Conservation (phyloP, 768 basidiomycete species). For the Trametes cingulata region DNA sequence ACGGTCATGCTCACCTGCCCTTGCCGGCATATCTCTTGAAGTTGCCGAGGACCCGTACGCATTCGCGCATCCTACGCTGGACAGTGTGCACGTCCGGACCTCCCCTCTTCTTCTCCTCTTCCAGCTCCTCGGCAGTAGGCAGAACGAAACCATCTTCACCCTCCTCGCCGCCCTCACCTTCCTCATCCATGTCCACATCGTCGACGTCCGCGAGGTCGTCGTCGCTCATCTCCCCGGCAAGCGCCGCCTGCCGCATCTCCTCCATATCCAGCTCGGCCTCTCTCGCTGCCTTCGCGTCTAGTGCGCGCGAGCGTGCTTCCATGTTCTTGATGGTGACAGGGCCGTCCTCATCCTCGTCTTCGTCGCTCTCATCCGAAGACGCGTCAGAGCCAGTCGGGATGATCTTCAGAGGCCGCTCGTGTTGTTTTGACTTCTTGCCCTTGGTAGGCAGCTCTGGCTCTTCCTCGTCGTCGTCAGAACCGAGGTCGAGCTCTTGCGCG, state of each 20-base stretch:
- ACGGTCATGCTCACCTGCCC: conserved; percentile 54
- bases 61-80: conserved; percentile 78
- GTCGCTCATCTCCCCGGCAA: conserved; percentile 47
- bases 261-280: conserved; percentile 71
- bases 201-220: conserved; percentile 49
- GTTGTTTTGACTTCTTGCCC: conserved; percentile 55
- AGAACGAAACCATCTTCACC: conserved; percentile 58
- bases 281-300: conserved; percentile 65
- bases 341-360: conserved; percentile 46
- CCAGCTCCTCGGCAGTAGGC: conserved; percentile 71
- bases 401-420: conserved; percentile 47
- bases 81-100: conserved; percentile 75
- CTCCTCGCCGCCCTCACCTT: conserved; percentile 38
- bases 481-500: conserved; percentile 63
- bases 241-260: conserved; percentile 60
- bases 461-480: conserved; percentile 61
- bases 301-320: conserved; percentile 75
- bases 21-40: conserved; percentile 69
- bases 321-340: conserved; percentile 78
- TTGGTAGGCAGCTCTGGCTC: conserved; percentile 38
- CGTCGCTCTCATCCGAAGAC: conserved; percentile 41
- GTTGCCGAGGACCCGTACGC: conserved; percentile 68
- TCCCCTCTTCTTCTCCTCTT: conserved; percentile 66
- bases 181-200: conserved; percentile 38
- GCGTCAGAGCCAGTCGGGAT: conserved; percentile 53